These are phyloP conservation scores for Penicillium sp. DNA, from an alignment of 2,329 filamentous ascomycete genomes.

Conservation along the genomic window DNA sequence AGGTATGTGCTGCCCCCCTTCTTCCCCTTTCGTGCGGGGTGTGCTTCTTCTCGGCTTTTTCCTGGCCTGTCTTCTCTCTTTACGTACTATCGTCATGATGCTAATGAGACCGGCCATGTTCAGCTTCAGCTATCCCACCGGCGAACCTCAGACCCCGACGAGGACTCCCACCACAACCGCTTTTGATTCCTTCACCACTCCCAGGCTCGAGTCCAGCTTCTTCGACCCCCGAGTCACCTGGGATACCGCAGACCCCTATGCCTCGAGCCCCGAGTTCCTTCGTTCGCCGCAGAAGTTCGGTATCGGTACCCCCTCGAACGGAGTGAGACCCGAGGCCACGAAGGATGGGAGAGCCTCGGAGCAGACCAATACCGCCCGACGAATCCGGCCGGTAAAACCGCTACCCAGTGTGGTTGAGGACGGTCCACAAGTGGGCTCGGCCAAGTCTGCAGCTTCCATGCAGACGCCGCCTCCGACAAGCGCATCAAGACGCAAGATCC, in stretches of 20 bases:
- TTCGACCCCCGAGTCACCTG: constrained; percentile 48
- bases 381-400: constrained; percentile 31
- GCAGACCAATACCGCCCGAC: constrained; percentile 36
- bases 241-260: constrained; percentile 48
- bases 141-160: constrained; percentile 48
- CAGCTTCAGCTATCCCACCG: constrained; percentile 48
- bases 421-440: constrained; percentile 34
- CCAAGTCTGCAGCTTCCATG: constrained; percentile 50
- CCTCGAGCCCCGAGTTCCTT: constrained; percentile 46
- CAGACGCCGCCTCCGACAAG: constrained; percentile 63
- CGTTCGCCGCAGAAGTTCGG: constrained; percentile 43
- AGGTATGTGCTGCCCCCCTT: constrained; percentile 36
- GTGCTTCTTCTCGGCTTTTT: constrained; percentile 4
- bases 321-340: constrained; percentile 16
- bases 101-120: constrained; percentile 36
- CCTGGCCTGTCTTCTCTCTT: not conserved
- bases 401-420: constrained; percentile 29
- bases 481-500: constrained; percentile 51
- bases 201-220: constrained; percentile 48
- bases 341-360: constrained; percentile 24
- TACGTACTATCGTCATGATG: constrained; percentile 24
- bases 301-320: constrained; percentile 35
- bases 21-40: constrained; percentile 17
- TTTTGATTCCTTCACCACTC: constrained; percentile 45
- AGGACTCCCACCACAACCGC: constrained; percentile 42